Base-by-base conservation (phyloP, 495 filamentous ascomycete species). In the Neurospora sp. region DNA sequence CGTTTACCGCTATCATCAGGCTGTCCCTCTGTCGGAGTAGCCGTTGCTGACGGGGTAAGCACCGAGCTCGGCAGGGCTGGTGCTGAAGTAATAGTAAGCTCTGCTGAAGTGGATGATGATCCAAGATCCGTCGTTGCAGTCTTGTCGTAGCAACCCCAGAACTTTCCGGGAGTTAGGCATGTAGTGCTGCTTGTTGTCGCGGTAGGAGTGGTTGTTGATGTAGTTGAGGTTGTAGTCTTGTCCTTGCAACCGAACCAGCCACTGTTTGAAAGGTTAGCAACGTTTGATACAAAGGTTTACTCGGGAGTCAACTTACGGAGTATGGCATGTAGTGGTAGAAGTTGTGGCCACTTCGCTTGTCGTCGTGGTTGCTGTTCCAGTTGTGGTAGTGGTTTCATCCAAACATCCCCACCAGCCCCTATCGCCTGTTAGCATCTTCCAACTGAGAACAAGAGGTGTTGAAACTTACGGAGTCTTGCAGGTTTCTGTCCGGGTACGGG, bases 401-500 rank as follows among this genome's bases (percentile, higher is more conserved):
- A 91, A 79, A 80, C 90, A 92, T 21, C 90, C 90, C 88, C 89
- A 92, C 90, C 90, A 92, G 39, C 94, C 94, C 69, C 78, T 79
- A 31, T 13, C 19, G 21, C 34, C 37, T 24, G 73, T 79, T 43
- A 79, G 71, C 13, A 74, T 43, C 19, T 24, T 69, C 28, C 21
- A 71, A 0, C 5, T 2, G 1, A 70, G 24, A 15, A 24, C n/a
- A 24, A 11, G 5, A 17, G 24, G 24, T 59, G 13, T 31, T 5
- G 5, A 8, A 28, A 69, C 76, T 71, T 78, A 79, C 76, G 94
- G 94, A 3, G 94, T 97, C 78, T 94, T 88, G 82, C 94, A 97
- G 0, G 93, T 97, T 69, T 90, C 88, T 1, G 94, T 97, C 62
- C 92, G 86, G 4, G 91, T 94, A 71, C 87, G 85, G 9, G 87